Evolutionary conservation across 163 green algal species (phyloP).

Genomic region (Prototheca wickerhamii): DNA sequence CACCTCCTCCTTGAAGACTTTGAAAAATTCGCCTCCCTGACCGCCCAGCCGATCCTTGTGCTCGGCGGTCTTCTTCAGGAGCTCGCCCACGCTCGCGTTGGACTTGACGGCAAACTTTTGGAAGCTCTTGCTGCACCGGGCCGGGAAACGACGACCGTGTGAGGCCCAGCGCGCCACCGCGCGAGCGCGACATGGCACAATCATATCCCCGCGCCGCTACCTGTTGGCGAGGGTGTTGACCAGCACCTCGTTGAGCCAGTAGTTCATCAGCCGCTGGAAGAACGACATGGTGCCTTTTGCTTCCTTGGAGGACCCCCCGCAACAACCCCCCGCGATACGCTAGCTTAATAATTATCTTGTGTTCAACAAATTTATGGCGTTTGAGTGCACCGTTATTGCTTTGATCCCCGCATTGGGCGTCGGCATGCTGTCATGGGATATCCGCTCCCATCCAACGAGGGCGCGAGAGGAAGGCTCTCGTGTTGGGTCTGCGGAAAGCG

Average conservation of each 20-base stretch:
- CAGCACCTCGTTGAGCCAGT: conserved; percentile 50
- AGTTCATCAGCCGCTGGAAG: conserved; percentile 40
- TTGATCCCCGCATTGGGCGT: no score
- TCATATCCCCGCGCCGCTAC: no score
- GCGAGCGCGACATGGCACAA: no score
- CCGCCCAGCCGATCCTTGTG: conserved; percentile 8
- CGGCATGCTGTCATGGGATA: no score
- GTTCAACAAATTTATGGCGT: no score
- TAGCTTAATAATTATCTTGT: no score
- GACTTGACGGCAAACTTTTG: conserved; percentile 52
- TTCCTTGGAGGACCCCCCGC: no score
- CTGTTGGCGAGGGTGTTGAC: conserved; percentile 42
- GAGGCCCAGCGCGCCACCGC: not conserved
- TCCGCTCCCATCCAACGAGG: no score
- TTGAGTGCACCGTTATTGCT: no score
- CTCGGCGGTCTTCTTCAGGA: conserved; percentile 33
- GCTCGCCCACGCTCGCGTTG: conserved; percentile 31
- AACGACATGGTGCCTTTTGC: conserved; percentile 37
- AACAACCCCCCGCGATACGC: no score
- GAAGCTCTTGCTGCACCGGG: conserved; percentile 34
- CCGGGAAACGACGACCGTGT: not conserved
- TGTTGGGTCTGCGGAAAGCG: no score
- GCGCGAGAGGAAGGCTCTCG: no score
- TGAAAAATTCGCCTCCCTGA: conserved; percentile 18
- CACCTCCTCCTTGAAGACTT: conserved; percentile 30